These are phyloP conservation scores for Paramecium bursaria DNA, from an alignment of 73 alveolate species.

Conservation along the genomic window DNA sequence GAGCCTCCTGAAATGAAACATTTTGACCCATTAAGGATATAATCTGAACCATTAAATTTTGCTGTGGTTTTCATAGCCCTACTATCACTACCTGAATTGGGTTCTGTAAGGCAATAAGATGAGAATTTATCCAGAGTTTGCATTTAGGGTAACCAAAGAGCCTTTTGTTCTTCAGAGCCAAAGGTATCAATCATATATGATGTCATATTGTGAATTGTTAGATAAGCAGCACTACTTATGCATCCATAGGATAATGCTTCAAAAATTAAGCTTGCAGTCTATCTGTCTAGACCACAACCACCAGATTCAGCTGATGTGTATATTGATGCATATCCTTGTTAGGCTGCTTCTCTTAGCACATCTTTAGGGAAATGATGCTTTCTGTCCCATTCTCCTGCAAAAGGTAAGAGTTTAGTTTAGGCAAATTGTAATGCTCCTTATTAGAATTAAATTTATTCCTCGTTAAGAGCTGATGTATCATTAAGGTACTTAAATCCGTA, in stretches of 20 bases:
- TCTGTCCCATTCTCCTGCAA: conserved; percentile 13
- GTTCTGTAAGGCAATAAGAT: conserved; percentile 92
- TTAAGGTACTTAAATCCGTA: background rate
- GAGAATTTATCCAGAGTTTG: conserved; percentile 74
- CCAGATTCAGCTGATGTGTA: background rate
- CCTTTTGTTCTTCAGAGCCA: conserved; percentile 76
- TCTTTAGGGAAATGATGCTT: background rate
- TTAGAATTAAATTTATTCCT: background rate
- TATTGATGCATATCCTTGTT: background rate
- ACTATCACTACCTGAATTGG: conserved; percentile 90
- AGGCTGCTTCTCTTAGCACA: background rate
- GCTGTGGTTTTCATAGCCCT: conserved; percentile 84
- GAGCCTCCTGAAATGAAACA: conserved; percentile 89
- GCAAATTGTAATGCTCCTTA: background rate
- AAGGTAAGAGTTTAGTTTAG: background rate
- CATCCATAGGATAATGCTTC: background rate
- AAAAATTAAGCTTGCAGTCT: background rate
- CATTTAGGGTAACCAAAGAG: conserved; percentile 77
- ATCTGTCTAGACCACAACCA: background rate
- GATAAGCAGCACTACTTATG: conserved; percentile 73
- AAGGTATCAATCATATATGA: conserved; percentile 82
- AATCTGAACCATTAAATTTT: conserved; percentile 78
- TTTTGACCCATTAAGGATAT: conserved; percentile 85
- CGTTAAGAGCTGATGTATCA: background rate
- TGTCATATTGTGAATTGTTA: conserved; percentile 82